Evolutionary conservation across 2,329 filamentous ascomycete genomes (phyloP).

Genomic region (Fusarium domesticum): DNA sequence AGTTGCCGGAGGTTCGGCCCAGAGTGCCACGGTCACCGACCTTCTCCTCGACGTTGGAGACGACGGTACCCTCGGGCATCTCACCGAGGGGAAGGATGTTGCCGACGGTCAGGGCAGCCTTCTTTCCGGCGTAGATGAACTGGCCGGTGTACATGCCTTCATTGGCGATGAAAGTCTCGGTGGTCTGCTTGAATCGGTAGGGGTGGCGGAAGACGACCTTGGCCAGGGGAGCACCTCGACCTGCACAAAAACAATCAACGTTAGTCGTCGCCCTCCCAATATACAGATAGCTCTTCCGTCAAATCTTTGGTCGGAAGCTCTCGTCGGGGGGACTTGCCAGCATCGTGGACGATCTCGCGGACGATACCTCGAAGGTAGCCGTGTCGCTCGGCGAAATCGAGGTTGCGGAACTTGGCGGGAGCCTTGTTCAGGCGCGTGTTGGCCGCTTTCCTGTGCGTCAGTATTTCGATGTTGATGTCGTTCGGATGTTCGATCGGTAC

Average conservation of each 20-base stretch:
- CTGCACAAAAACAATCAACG: conserved; percentile 29
- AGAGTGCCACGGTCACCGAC: conserved; percentile 93
- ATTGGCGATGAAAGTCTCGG: conserved; percentile 99
- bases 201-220: conserved; percentile 96
- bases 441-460: conserved; percentile 54
- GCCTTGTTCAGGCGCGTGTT: conserved; percentile 89
- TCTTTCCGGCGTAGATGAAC: conserved; percentile 99
- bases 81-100: conserved; percentile 94
- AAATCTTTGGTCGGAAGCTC: conserved; percentile 8
- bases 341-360: conserved; percentile 99
- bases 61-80: conserved; percentile 98
- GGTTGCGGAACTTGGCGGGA: conserved; percentile 82
- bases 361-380: conserved; percentile 97
- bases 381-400: conserved; percentile 96
- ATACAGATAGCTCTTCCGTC: conserved; percentile 11
- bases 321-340: conserved; percentile 52
- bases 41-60: conserved; percentile 99
- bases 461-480: conserved; percentile 29
- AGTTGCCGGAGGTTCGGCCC: conserved; percentile 97
- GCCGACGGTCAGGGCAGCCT: conserved; percentile 92
- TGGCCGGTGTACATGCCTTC: conserved; percentile 99
- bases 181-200: conserved; percentile 96
- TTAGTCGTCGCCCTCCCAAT: conserved; percentile 25
- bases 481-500: conserved; percentile 31
- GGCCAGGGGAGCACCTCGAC: conserved; percentile 93